Base-by-base conservation (phyloP, 768 basidiomycete species). In the Collybia nuda region DNA sequence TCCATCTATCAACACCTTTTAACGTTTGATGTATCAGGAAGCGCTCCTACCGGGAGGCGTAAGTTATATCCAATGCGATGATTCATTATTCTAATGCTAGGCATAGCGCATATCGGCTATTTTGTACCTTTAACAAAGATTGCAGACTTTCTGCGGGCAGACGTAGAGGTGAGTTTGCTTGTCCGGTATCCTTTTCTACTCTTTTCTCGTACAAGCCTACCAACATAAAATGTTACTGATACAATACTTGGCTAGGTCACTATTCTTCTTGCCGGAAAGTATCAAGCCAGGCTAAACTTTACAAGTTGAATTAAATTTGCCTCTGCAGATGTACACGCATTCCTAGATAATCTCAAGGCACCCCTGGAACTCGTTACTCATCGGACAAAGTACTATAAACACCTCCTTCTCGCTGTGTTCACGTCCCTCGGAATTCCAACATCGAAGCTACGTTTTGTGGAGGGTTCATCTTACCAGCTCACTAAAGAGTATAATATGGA, bases 301-400 rank as follows among this genome's bases (percentile, higher is more conserved):
- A 9, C 9, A 21, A 35, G 22, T 32, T n/a, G 14, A 11, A 21
- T 39, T 45, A 11, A 39, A 21, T 37, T 43, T 36, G 15, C 15
- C 19, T 17, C n/a, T 24, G 5, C 63, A 91, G 93, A 97, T 64
- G 82, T 98, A 12, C 97, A 98, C 60, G 97, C 94, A 6, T 98
- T 98, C 76, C 82, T 99, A 41, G 97, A 99, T 66, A 97, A 98
- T 63, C 75, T 95, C 58, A 99, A 99, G 70, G 95, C 97, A 0
- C 95, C 96, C 0, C 72, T 96, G 1, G 93, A 94, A 42, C 89
- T 97, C 51, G 93, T 99, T 41, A 80, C 78, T 0, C 79, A 94
- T 69, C 81, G 95, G 23, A 90, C 88, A 51, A 84, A 86, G 59
- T 99, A 96, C 82, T 99, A 99, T 73, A 74, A 92, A 59, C 78